A percentile compares a stretch with the other conserved stretches of the same genome.
Evolutionary conservation across 495 filamentous ascomycete species (phyloP).

Genomic region (Apiosordaria backusii): DNA sequence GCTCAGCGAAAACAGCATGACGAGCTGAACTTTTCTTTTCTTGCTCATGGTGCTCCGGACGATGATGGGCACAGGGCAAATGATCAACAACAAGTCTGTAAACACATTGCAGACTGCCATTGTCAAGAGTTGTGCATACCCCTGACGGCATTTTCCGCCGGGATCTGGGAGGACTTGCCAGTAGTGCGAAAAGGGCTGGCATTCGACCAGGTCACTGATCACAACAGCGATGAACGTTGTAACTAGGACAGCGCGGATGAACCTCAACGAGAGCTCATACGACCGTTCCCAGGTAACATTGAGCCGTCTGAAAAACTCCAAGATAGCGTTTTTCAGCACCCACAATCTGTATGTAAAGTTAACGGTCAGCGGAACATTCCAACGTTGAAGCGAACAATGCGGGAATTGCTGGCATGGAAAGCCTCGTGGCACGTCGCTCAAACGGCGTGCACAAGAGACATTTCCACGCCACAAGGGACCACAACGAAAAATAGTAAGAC

Average conservation of each 20-base stretch:
- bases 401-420: neutral
- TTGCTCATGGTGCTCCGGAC: constrained; percentile 64
- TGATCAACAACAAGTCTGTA: constrained; percentile 81
- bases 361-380: constrained; percentile 6
- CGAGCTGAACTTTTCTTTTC: constrained; percentile 62
- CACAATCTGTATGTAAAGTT: constrained; percentile 62
- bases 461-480: neutral
- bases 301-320: constrained; percentile 84
- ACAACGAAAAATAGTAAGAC: constrained; percentile 5
- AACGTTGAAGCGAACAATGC: neutral
- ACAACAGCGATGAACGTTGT: constrained; percentile 75
- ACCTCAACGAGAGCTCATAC: constrained; percentile 61
- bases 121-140: constrained; percentile 78
- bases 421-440: constrained; percentile 1
- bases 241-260: constrained; percentile 69
- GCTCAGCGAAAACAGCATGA: constrained; percentile 77
- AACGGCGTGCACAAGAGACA: neutral
- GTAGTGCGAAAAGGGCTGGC: constrained; percentile 77
- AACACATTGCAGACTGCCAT: constrained; percentile 84
- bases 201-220: constrained; percentile 79
- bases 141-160: constrained; percentile 75
- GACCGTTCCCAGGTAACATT: constrained; percentile 66
- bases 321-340: constrained; percentile 85
- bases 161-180: constrained; percentile 93
- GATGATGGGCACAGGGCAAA: constrained; percentile 86